Evolutionary conservation across 176 grass and related monocot genomes (phyloP), one percentile per base, ranked within the genome.

Genomic region (Aegilops tauschii): DNA sequence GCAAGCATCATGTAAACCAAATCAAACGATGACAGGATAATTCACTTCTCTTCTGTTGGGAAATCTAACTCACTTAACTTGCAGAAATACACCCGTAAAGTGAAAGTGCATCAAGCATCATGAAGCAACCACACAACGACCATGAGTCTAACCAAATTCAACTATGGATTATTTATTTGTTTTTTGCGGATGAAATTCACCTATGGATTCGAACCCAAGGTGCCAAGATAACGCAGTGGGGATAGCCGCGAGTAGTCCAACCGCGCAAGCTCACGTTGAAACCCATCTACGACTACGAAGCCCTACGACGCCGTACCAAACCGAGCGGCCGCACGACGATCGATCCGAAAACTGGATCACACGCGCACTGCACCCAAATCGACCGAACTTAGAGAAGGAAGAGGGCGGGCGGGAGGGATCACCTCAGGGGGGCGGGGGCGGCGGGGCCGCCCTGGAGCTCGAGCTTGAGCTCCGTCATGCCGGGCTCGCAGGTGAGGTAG

Each of bases 391-490:
- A 69, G 13, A 34, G 25, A 66, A 8, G 34, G 34, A 66, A 11
- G 44, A 21, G 8, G 0, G 63, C 8, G 2, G 28, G 13, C 4
- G 12, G 4, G 17, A 6, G 14, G 4, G 17, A 34, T 80, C 85
- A 91, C 89, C 81, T 61, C 28, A 75, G 35, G 20, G 59, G 13
- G 74, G 36, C 65, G 7, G 7, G 7, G 29, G 63, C 30, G 17
- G 21, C 14, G 3, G 30, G 30, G 30, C 6, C 0, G 39, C 5
- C 36, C 88, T 88, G 92, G 71, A 94, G 45, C 49, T 91, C 83
- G 54, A 94, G 83, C 66, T 87, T 92, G 81, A 94, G 81, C 65
- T 94, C 84, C 35, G 54, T n/a, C 77, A 76, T 36, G 21, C 82
- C 88, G 73, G 79, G 76, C 3, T 94, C 90, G 37, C 75, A 65